A percentile compares a stretch with the other conserved stretches of the same genome.
phyloP scores from a whole-genome alignment of 2,329 filamentous ascomycete genomes.

The Pochonia chlamydosporia region DNA sequence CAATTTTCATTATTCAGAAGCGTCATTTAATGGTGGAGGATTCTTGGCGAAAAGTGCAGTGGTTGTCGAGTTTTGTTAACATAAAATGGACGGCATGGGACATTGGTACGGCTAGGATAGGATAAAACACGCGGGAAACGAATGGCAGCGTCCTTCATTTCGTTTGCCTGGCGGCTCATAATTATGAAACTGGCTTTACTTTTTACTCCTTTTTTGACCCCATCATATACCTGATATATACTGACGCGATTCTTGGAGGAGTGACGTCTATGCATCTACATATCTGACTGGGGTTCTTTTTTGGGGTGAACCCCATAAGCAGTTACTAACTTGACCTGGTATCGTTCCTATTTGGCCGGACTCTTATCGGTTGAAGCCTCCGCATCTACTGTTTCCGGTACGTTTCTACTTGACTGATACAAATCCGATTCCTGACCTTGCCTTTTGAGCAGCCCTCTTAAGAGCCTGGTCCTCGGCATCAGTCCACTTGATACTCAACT shows the following conservation, averaged over 20 bases:
- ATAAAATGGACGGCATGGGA: background rate
- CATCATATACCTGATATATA: too few relatives aligned
- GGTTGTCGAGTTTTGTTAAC: background rate
- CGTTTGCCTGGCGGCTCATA: background rate
- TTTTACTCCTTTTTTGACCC: background rate
- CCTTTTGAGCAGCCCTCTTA: slow-evolving; percentile 48
- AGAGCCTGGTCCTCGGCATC: slow-evolving; percentile 60
- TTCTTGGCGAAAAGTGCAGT: background rate
- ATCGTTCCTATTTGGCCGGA: background rate
- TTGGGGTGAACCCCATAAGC: too few relatives aligned
- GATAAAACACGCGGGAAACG: background rate
- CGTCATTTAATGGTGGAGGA: background rate
- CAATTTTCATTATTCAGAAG: background rate
- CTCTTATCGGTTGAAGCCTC: background rate
- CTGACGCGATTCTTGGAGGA: too few relatives aligned
- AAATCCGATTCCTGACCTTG: slow-evolving; percentile 59
- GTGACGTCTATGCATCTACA: background rate
- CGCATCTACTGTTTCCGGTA: too few relatives aligned
- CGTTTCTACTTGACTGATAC: slow-evolving; percentile 52
- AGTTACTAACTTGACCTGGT: too few relatives aligned
- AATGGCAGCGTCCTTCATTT: background rate
- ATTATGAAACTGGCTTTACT: background rate
- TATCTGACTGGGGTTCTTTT: too few relatives aligned
- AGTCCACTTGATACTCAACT: slow-evolving; percentile 62
- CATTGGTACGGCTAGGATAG: background rate